These are phyloP conservation scores for Diaporthe citriasiana DNA, from an alignment of 2,329 filamentous ascomycete species.

Conservation along the genomic window DNA sequence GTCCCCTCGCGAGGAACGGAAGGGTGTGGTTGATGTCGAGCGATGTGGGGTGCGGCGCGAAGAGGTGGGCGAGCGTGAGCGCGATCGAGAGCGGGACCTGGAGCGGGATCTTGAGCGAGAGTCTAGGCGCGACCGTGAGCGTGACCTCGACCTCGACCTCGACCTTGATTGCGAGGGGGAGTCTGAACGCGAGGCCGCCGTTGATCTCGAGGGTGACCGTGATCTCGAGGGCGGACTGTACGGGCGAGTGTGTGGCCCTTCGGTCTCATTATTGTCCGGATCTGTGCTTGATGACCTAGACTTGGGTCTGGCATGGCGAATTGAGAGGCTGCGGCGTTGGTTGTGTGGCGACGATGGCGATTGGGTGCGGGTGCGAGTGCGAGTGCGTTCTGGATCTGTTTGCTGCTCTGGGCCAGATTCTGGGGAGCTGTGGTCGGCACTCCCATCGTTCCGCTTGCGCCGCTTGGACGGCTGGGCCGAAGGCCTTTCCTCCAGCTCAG, in stretches of 20 bases:
- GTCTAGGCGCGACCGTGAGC: conserved; percentile 46
- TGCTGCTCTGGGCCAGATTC: conserved; percentile 48
- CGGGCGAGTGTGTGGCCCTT: conserved; percentile 37
- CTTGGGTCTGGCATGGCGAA: conserved; percentile 45
- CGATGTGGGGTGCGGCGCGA: conserved; percentile 42
- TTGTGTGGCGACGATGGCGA: conserved; percentile 29
- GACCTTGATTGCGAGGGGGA: conserved; percentile 44
- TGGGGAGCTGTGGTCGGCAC: conserved; percentile 59
- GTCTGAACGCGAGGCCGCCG: conserved; percentile 41
- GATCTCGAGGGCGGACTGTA: conserved; percentile 45
- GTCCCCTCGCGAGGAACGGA: conserved; percentile 60
- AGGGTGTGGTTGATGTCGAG: conserved; percentile 42
- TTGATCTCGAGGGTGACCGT: conserved; percentile 45
- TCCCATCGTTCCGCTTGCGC: conserved; percentile 58
- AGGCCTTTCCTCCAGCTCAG: conserved; percentile 37
- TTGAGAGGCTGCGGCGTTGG: conserved; percentile 46
- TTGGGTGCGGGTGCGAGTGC: conserved; percentile 13
- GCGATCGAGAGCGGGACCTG: conserved; percentile 41
- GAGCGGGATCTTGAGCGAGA: conserved; percentile 46
- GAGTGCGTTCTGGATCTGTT: conserved; percentile 43
- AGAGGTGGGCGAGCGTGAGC: conserved; percentile 51
- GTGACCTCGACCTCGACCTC: conserved; percentile 46
- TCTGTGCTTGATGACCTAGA: conserved; percentile 46
- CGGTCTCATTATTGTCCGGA: conserved; percentile 31
- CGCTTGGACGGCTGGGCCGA: conserved; percentile 55